Conservation (phyloP, 2,329 filamentous ascomycete species). For the Cyphellophora attinorum region DNA sequence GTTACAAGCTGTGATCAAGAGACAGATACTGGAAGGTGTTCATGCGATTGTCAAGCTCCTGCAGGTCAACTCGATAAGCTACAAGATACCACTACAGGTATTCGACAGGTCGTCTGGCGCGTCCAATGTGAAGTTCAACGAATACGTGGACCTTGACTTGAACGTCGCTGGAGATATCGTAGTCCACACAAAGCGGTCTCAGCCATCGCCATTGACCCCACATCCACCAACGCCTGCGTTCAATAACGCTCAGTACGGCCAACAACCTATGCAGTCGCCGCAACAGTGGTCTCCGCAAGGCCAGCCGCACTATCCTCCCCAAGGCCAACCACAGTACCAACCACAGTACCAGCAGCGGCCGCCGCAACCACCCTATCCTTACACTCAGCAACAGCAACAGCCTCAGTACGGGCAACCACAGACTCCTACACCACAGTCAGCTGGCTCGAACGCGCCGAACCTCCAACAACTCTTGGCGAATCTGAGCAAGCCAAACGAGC, state of each 20-base stretch:
- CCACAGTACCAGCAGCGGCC: conserved; percentile 20
- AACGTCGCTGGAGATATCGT: conserved; percentile 72
- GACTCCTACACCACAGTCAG: conserved; percentile 22
- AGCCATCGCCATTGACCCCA: conserved; percentile 23
- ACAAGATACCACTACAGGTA: conserved; percentile 71
- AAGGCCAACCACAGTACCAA: conserved; percentile 20
- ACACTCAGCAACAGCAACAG: conserved; percentile 24
- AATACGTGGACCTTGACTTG: conserved; percentile 77
- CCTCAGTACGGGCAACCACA: conserved; percentile 15
- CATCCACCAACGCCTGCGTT: conserved; percentile 25
- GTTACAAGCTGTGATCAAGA: conserved; percentile 68
- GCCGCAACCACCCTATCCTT: conserved; percentile 23
- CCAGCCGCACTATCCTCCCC: conserved; percentile 20
- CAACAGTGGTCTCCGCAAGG: not conserved
- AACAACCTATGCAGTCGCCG: conserved; percentile 12
- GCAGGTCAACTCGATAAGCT: conserved; percentile 55
- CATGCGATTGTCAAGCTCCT: conserved; percentile 73
- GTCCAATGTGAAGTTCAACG: conserved; percentile 71
- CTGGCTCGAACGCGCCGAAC: conserved; percentile 11
- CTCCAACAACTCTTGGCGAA: conserved; percentile 19
- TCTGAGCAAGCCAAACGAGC: conserved; percentile 15
- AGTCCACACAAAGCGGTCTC: conserved; percentile 53
- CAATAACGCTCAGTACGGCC: conserved; percentile 27
- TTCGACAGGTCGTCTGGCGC: conserved; percentile 72
- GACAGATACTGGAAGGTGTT: conserved; percentile 82